Percentiles rank a stretch among this genome's conserved stretches.
Evolutionary conservation across 2,329 filamentous ascomycete genomes (phyloP).

Genomic region (Aspergillus ibericus): DNA sequence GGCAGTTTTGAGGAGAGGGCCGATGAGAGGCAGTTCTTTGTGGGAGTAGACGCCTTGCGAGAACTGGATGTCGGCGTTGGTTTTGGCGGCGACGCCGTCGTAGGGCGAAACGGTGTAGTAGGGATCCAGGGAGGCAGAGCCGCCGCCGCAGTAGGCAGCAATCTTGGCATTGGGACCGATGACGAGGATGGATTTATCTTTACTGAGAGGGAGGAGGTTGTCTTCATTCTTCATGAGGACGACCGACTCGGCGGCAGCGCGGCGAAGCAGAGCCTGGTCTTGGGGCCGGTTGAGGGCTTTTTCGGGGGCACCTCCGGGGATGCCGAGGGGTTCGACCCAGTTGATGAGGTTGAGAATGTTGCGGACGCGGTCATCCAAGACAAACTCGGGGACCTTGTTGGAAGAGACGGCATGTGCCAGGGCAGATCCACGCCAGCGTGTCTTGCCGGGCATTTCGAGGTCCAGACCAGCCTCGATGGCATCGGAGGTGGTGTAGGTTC

Average conservation of each 20-base stretch:
- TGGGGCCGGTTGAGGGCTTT: constrained; percentile 59
- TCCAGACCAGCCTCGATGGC: constrained; percentile 48
- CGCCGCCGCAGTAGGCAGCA: constrained; percentile 59
- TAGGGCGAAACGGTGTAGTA: constrained; percentile 49
- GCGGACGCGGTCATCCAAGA: constrained; percentile 60
- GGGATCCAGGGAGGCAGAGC: constrained; percentile 57
- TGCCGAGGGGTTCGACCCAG: constrained; percentile 53
- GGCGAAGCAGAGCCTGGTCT: constrained; percentile 63
- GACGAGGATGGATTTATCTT: constrained; percentile 49
- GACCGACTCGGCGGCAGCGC: constrained; percentile 67
- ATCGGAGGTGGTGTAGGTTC: constrained; percentile 48
- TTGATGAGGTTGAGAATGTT: constrained; percentile 62
- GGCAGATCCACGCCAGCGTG: constrained; percentile 43
- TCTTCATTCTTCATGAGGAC: constrained; percentile 73
- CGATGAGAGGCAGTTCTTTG: constrained; percentile 62
- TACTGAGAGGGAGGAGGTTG: constrained; percentile 58
- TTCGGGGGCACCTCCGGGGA: constrained; percentile 58
- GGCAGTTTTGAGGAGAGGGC: constrained; percentile 52
- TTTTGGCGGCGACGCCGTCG: constrained; percentile 43
- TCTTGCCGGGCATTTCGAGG: constrained; percentile 50
- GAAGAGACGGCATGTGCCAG: constrained; percentile 50
- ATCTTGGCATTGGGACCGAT: constrained; percentile 57
- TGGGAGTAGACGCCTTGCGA: constrained; percentile 65
- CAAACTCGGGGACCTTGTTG: constrained; percentile 57
- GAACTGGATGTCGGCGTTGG: constrained; percentile 46